Evolutionary conservation across 2,329 filamentous ascomycete genomes (phyloP).

Genomic region (Dactylellina sp.): DNA sequence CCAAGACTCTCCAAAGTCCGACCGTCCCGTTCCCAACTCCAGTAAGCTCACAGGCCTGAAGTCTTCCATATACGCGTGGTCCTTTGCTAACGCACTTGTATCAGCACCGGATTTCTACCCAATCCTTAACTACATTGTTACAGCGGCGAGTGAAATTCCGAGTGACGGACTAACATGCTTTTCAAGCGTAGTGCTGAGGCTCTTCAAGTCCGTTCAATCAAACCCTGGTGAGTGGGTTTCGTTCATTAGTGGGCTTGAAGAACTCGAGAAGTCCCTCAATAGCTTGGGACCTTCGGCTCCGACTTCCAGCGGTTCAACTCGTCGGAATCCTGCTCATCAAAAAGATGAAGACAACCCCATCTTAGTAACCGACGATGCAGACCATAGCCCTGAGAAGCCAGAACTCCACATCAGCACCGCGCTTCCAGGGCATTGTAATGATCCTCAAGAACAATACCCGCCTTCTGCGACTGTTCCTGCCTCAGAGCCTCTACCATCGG

Average conservation of each 20-base stretch:
- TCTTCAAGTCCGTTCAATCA: conserved; percentile 45
- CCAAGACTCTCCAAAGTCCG: conserved; percentile 36
- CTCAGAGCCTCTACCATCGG: conserved; percentile 6
- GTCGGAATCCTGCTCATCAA: conserved; percentile 6
- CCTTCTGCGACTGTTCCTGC: conserved; percentile 14
- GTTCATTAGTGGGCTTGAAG: conserved; percentile 46
- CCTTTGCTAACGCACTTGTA: too few species aligned
- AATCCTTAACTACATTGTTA: conserved; percentile 44
- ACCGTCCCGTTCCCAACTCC: conserved; percentile 47
- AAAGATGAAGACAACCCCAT: conserved; percentile 32
- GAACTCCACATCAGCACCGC: conserved; percentile 18
- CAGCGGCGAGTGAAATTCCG: conserved; percentile 47
- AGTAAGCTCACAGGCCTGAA: conserved; percentile 23
- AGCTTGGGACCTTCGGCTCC: neutral
- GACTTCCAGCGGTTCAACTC: conserved; percentile 3
- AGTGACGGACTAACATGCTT: conserved; percentile 54
- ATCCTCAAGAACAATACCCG: conserved; percentile 30
- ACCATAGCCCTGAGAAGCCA: neutral
- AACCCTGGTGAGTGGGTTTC: conserved; percentile 37
- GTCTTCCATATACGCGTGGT: too few species aligned
- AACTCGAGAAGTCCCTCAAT: conserved; percentile 43
- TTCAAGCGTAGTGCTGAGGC: conserved; percentile 43
- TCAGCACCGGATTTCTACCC: conserved; percentile 49
- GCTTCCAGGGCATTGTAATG: conserved; percentile 7
- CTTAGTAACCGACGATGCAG: conserved; percentile 14